These are phyloP conservation scores for Coemansia pectinata DNA, from an alignment of 192 early-diverging fungal species.

Conservation along the genomic window DNA sequence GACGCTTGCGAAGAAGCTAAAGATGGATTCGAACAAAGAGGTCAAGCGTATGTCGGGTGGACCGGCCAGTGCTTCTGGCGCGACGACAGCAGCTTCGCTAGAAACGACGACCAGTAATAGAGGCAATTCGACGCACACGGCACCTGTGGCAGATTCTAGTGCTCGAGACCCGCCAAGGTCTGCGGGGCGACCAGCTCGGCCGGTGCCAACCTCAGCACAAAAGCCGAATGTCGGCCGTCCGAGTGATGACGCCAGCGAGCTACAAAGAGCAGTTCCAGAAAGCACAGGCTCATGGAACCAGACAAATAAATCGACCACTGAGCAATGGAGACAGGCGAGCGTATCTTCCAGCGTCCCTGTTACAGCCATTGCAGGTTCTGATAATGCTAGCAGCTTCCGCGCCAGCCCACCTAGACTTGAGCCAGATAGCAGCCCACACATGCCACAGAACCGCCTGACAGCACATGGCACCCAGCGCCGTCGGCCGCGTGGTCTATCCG, in stretches of 20 bases:
- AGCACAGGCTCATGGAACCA: background rate
- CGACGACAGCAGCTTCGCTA: background rate
- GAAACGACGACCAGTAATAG: background rate
- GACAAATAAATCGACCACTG: background rate
- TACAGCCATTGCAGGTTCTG: background rate
- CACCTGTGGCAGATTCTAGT: background rate
- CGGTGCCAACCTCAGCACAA: background rate
- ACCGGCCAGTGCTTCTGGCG: background rate
- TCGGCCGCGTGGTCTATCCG: conserved; percentile 8
- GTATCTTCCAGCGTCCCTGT: background rate
- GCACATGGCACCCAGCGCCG: background rate
- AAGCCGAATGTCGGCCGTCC: background rate
- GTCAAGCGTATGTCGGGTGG: conserved; percentile 1
- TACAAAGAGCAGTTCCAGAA: background rate
- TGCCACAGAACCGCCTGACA: background rate
- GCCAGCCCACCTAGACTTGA: background rate
- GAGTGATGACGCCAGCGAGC: background rate
- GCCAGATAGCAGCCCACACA: background rate
- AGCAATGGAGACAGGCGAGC: background rate
- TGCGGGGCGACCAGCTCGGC: conserved; percentile 7
- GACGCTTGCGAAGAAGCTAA: conserved; percentile 21
- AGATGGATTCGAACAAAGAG: conserved; percentile 2
- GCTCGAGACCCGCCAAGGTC: background rate
- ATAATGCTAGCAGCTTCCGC: background rate
- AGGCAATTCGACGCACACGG: background rate